phyloP scores from a whole-genome alignment of 2,329 filamentous ascomycete genomes.

The Passalora sequoiae region DNA sequence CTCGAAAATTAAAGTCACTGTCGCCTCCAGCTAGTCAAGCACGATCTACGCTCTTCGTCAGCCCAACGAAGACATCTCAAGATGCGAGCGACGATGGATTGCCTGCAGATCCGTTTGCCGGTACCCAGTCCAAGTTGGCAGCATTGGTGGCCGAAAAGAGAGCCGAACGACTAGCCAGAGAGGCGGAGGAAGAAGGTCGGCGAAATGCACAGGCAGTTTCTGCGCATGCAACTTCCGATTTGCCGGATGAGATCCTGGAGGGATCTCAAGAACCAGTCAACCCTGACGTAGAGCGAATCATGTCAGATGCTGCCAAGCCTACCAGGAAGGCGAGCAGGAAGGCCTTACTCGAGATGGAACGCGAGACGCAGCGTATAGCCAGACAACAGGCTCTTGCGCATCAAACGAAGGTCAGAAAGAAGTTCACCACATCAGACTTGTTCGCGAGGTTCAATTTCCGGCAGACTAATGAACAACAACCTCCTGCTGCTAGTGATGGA shows the following conservation, averaged over 20 bases:
- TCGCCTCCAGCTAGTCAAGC: slow-evolving; percentile 16
- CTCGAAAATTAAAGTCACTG: slow-evolving; percentile 4
- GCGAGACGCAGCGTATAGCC: slow-evolving; percentile 86
- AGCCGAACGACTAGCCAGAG: slow-evolving; percentile 26
- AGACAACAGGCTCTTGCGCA: slow-evolving; percentile 88
- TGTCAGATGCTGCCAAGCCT: slow-evolving; percentile 52
- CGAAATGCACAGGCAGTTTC: slow-evolving; percentile 1
- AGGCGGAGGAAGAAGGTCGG: slow-evolving; percentile 16
- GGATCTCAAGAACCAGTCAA: slow-evolving; percentile 20
- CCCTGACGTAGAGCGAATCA: slow-evolving; percentile 28
- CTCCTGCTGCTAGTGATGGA: slow-evolving; percentile 8
- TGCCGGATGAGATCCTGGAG: slow-evolving; percentile 25
- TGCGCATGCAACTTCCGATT: slow-evolving; percentile 21
- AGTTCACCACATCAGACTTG: slow-evolving; percentile 75
- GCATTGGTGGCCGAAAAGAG: slow-evolving; percentile 31
- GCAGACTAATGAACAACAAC: slow-evolving; percentile 5
- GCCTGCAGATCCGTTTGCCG: slow-evolving; percentile 17
- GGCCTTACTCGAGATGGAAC: slow-evolving; percentile 87
- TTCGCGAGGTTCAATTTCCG: slow-evolving; percentile 74
- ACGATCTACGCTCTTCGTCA: slow-evolving; percentile 28
- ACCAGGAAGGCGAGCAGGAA: slow-evolving; percentile 88
- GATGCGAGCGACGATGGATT: slow-evolving; percentile 24
- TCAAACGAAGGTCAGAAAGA: slow-evolving; percentile 81
- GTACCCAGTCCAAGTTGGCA: slow-evolving; percentile 27
- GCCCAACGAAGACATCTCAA: slow-evolving; percentile 25